Base-by-base conservation (phyloP, 768 basidiomycete genomes). In the Pleurotus pulmonarius region DNA sequence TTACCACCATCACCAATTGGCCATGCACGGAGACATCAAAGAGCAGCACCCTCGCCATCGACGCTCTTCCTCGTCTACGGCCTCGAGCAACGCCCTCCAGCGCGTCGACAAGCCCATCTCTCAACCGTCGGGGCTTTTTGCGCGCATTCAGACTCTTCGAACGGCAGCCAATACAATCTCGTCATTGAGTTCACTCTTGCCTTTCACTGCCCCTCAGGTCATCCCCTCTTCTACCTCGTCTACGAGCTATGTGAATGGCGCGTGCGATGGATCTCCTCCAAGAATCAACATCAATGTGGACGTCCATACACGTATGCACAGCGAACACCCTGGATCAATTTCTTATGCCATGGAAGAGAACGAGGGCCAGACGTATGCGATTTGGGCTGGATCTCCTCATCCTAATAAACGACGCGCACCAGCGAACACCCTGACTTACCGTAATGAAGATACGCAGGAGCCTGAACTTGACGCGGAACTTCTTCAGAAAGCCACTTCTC, bases 301-400 rank as follows among this genome's bases (percentile, higher is more conserved):
- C 20, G 39, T 53, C 12, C 51, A 53, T 41, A 53, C 51, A 3
- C 51, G 39, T 2, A 41, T 41, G 37, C 51, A 53, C 12, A 53
- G 34, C 22, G 51, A n/a, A 13, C 48, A 34, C n/a, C 20, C 41
- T 9, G 41, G 20, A n/a, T 16, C 41, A 3, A 11, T 16, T 44
- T 16, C n/a, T n/a, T n/a, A 20, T 53, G n/a, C 11, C 18, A 39
- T 38, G 18, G 9, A 38, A n/a, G 34, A 52, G 8, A 20, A 53
- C n/a, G 39, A 20, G 4, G n/a, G 37, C 22, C 39, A 53, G 3
- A 24, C 41, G 2, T 53, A 18, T 39, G 41, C 18, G 11, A 41
- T 53, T 12, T 53, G 51, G 51, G 51, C 51, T 41, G 51, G 51
- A 25, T 53, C 51, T 11, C 51, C 51, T 16, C 51, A 41, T 16